Evolutionary conservation across 1,284 basidiomycete genomes (phyloP).

Genomic region (Sutorius eximius): DNA sequence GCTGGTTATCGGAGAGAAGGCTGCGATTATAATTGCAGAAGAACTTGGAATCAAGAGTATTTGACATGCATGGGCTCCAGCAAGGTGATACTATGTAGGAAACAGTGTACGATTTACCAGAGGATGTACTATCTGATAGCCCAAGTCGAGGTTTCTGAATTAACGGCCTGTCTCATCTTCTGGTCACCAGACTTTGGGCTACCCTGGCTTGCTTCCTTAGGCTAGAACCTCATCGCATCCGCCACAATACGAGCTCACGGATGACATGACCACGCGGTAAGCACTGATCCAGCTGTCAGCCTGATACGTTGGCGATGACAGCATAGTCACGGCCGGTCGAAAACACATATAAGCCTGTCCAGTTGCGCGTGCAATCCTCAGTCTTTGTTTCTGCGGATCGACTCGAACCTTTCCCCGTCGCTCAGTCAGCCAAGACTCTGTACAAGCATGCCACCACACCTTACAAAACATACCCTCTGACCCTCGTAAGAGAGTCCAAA

Average conservation of each 20-base stretch:
- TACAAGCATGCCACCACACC: too few relatives aligned
- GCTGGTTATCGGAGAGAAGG: slow-evolving; percentile 29
- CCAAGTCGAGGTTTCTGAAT: too few relatives aligned
- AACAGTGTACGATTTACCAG: background rate
- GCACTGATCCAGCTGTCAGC: background rate
- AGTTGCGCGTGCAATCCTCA: background rate
- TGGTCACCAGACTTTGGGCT: too few relatives aligned
- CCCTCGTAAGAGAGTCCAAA: background rate
- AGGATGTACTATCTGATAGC: background rate
- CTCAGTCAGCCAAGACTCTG: background rate
- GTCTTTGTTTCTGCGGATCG: background rate
- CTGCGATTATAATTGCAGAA: slow-evolving; percentile 20
- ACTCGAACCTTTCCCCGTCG: background rate
- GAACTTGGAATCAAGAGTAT: slow-evolving; percentile 22
- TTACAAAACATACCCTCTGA: background rate
- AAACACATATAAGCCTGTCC: background rate
- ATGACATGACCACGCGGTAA: background rate
- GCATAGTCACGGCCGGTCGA: background rate
- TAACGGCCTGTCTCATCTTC: too few relatives aligned
- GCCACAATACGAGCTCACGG: too few relatives aligned
- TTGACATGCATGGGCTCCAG: slow-evolving; percentile 1
- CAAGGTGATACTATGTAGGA: too few relatives aligned
- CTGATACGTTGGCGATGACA: background rate
- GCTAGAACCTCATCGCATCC: too few relatives aligned
- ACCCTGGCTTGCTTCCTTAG: too few relatives aligned